Percentiles rank a stretch among this genome's conserved stretches.
These are phyloP conservation scores for Nakazawaea siamensis DNA, from an alignment of 805 yeast genomes.

Conservation along the genomic window DNA sequence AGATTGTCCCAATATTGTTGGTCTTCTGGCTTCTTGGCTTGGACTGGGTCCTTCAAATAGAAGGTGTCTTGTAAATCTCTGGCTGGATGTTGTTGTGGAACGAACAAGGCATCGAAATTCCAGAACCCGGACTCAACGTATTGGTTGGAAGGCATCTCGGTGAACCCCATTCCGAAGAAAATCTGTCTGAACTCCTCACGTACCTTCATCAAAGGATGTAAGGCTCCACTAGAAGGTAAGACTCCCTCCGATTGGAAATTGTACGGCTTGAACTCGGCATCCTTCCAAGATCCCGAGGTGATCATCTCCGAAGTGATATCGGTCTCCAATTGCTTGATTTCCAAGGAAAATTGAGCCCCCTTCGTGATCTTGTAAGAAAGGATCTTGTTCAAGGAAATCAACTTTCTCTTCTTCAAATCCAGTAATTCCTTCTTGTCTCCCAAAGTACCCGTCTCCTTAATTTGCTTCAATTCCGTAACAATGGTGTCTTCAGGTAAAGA, in stretches of 20 bases:
- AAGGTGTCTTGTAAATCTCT: conserved; percentile 98
- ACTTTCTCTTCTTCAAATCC: conserved; percentile 93
- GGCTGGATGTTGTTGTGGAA: conserved; percentile 99
- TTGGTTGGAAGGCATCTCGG: conserved; percentile 98
- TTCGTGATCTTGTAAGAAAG: conserved; percentile 71
- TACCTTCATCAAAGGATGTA: conserved; percentile 94
- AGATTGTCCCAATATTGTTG: conserved; percentile 68
- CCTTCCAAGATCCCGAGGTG: conserved; percentile 71
- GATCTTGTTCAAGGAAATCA: conserved; percentile 60
- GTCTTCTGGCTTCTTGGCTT: conserved; percentile 80
- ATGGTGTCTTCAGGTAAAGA: conserved; percentile 58
- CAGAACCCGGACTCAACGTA: conserved; percentile 98
- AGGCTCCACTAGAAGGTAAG: conserved; percentile 78
- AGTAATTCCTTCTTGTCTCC: conserved; percentile 56
- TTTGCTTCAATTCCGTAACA: conserved; percentile 50
- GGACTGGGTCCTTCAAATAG: conserved; percentile 87
- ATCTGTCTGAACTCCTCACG: conserved; percentile 97
- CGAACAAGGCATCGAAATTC: conserved; percentile 95
- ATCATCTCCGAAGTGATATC: conserved; percentile 95
- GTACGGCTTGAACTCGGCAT: conserved; percentile 83
- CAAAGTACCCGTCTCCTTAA: conserved; percentile 48
- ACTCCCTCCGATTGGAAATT: conserved; percentile 95
- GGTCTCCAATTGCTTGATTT: conserved; percentile 77
- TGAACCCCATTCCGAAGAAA: conserved; percentile 95
- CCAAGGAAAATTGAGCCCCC: conserved; percentile 78